Base-by-base conservation (phyloP, 192 early-diverging fungal species). In the Globomyces pollinis-pini region DNA sequence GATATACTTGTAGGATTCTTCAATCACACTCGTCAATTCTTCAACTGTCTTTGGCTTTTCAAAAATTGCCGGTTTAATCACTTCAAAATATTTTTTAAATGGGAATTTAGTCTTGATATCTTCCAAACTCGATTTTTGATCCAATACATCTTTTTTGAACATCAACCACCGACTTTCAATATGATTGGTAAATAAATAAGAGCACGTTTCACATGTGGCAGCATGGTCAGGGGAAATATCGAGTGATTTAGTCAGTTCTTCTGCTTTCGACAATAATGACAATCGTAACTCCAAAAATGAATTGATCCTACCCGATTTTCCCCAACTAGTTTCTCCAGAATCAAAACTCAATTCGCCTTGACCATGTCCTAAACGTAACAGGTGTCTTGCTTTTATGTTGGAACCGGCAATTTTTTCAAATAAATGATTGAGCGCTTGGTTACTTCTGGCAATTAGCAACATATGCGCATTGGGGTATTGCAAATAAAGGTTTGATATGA, bases 381-480 rank as follows among this genome's bases (percentile, higher is more conserved):
- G 69, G 68, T 99, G 95, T 6, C 95, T 80, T 21, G 89, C 83
- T 67, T 96, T 91, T 24, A 99, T 94, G 66, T 96, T 90, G 53
- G 90, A 67, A 2, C 75, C 84, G 30, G 88, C 83, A 52, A 99
- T 95, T 62, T 97, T 97, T 67, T 90, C 93, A 63, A 99, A 98
- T 35, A 99, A 79, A 55, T 98, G 95, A 73, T 97, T 97, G 34
- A 99, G 75, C n/a, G 95, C 95, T 69, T 96, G 94, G 69, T 98
- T 98, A 38, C 90, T 94, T 63, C 96, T 92, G 2, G 97, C 95
- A 11, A 99, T 76, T 2, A 99, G 69, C 20, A 99, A 79, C 13
- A 87, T 97, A 42, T 91, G 94, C 62, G 97, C 86, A 12, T 84
- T 72, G 54, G 89, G 90, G 74, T 95, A 92, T 24, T 51, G 50